Base-by-base conservation (phyloP, 257 asterid species). In the Voacanga thouarsii region DNA sequence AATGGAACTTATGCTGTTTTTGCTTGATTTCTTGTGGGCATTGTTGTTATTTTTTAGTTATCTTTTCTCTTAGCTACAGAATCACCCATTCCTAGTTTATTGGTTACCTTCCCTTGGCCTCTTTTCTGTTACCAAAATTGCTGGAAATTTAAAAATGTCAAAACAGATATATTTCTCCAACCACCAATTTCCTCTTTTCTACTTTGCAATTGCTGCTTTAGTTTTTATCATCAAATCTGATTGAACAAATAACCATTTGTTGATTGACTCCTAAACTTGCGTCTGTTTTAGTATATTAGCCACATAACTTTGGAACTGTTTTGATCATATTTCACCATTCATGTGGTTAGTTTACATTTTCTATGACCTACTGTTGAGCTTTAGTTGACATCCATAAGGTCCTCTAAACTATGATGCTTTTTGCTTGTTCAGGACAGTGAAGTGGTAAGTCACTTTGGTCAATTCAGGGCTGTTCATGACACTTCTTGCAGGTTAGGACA, bases 401-500 rank as follows among this genome's bases (percentile, higher is more conserved):
- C 51, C 4, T 47, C 39, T 37, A 43, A 41, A 26, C 1, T 63
- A 18, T 26, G 44, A 45, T 18, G 53, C 45, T 19, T 16, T 30
- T 11, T 76, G 44, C 53, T 43, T 50, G 49, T 57, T 19, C 69
- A 81, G 80, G 78, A n/a, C 49, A 26, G 45, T 61, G 12, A 45
- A 57, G 77, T 60, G 71, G 68, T 57, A 80, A 56, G 37, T 68
- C 28, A 33, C 43, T 57, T 65, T 30, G 33, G 76, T 66, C 39
- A n/a, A 71, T 12, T 80, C 72, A 23, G 70, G 69, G 37, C 77
- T 24, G 33, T 59, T 44, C 61, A 26, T 47, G 61, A 64, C 45
- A 66, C 74, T 77, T 72, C 76, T 67, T 80, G 78, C 81, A 72
- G 79, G 84, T 71, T 77, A 81, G 81, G 78, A 72, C 57, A n/a